A percentile compares a stretch with the other conserved stretches of the same genome.
These are phyloP conservation scores for Phytopythium sindhum DNA, from an alignment of 352 stramenopile genomes.

Conservation along the genomic window DNA sequence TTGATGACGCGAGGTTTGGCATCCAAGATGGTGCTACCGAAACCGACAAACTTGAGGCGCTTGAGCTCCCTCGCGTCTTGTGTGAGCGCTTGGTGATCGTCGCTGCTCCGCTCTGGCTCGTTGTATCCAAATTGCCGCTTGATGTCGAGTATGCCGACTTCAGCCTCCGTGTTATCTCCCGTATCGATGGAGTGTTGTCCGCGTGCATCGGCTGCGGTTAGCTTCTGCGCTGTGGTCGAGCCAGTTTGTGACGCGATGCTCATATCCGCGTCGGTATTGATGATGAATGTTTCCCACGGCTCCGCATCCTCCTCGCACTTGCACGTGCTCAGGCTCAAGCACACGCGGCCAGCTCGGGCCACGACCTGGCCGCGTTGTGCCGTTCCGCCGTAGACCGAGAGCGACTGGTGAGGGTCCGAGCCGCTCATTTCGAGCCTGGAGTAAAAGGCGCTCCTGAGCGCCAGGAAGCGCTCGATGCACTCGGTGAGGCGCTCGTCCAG, in stretches of 20 bases:
- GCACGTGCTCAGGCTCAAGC: slow-evolving; percentile 41
- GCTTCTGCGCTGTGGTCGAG: neutral
- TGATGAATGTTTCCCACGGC: slow-evolving; percentile 53
- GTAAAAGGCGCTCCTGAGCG: slow-evolving; percentile 40
- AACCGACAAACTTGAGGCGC: slow-evolving; percentile 1
- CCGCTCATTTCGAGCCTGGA: slow-evolving; percentile 44
- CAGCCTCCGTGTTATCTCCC: slow-evolving; percentile 9
- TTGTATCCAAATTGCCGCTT: slow-evolving; percentile 68
- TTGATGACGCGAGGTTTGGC: neutral
- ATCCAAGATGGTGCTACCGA: neutral
- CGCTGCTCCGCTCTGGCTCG: slow-evolving; percentile 14
- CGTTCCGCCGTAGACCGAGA: slow-evolving; percentile 13
- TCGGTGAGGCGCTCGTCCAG: slow-evolving; percentile 49
- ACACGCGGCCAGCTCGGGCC: slow-evolving; percentile 24
- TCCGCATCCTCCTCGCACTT: slow-evolving; percentile 39
- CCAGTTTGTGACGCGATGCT: neutral
- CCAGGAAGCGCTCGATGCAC: slow-evolving; percentile 40
- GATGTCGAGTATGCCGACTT: slow-evolving; percentile 58
- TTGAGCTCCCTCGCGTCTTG: slow-evolving; percentile 29
- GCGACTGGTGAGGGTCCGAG: slow-evolving; percentile 51
- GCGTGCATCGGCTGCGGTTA: neutral
- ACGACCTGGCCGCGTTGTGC: neutral
- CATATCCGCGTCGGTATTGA: slow-evolving; percentile 18
- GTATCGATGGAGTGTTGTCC: neutral
- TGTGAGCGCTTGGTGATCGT: slow-evolving; percentile 16